phyloP scores from a whole-genome alignment of 495 filamentous ascomycete genomes.

The Aspergillus incahuasiensis region DNA sequence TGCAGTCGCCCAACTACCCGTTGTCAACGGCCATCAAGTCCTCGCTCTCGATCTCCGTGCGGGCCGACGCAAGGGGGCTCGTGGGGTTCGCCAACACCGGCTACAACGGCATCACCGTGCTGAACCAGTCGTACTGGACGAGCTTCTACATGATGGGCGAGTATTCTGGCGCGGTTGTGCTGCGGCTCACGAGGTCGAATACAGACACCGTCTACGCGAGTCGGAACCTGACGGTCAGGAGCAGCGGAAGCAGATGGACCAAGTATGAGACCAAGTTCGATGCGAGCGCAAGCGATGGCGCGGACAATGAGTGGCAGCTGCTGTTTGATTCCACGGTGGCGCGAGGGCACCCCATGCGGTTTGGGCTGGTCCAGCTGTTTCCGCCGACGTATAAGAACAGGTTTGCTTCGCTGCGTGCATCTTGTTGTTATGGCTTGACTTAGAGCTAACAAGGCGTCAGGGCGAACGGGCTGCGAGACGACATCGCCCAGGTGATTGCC shows the following conservation, averaged over 20 bases:
- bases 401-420: slow-evolving; percentile 2
- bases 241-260: slow-evolving; percentile 24
- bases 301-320: slow-evolving; percentile 62
- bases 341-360: slow-evolving; percentile 48
- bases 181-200: slow-evolving; percentile 31
- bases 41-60: slow-evolving; percentile 52
- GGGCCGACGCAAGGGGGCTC: slow-evolving; percentile 27
- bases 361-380: slow-evolving; percentile 63
- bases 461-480: slow-evolving; percentile 56
- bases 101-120: slow-evolving; percentile 58
- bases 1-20: slow-evolving; percentile 44
- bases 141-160: slow-evolving; percentile 55
- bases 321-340: slow-evolving; percentile 50
- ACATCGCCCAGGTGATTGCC: slow-evolving; percentile 53
- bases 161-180: slow-evolving; percentile 24
- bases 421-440: background rate
- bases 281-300: slow-evolving; percentile 40
- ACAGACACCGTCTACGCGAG: slow-evolving; percentile 32
- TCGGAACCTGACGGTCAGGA: slow-evolving; percentile 32
- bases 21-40: slow-evolving; percentile 47
- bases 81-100: slow-evolving; percentile 57
- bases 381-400: slow-evolving; percentile 51
- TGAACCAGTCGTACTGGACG: slow-evolving; percentile 41
- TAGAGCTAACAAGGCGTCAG: slow-evolving; percentile 21
- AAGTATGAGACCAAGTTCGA: slow-evolving; percentile 32